Evolutionary conservation across 2,329 filamentous ascomycete species (phyloP).

Genomic region (Lachnellula subtilissima): DNA sequence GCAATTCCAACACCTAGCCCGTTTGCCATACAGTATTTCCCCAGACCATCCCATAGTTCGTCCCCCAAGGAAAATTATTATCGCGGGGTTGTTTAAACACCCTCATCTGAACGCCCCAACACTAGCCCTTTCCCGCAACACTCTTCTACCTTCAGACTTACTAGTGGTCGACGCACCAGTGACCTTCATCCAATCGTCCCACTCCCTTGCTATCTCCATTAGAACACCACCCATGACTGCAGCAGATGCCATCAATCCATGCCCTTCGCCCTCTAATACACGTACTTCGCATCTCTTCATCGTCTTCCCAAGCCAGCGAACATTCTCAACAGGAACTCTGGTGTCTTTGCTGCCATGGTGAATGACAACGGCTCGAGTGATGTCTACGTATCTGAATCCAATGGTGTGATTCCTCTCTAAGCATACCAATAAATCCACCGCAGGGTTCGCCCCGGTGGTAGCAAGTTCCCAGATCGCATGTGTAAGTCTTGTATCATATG

Average conservation of each 20-base stretch:
- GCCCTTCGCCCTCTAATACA: slow-evolving; percentile 84
- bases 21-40: not conserved
- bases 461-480: slow-evolving; percentile 93
- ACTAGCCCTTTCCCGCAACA: slow-evolving; percentile 29
- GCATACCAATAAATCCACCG: slow-evolving; percentile 87
- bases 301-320: slow-evolving; percentile 87
- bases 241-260: slow-evolving; percentile 93
- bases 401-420: slow-evolving; percentile 87
- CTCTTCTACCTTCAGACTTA: slow-evolving; percentile 25
- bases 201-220: slow-evolving; percentile 89
- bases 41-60: not conserved
- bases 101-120: slow-evolving; percentile 27
- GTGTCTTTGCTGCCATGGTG: slow-evolving; percentile 90
- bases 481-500: slow-evolving; percentile 81
- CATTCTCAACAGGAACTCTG: slow-evolving; percentile 90
- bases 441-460: slow-evolving; percentile 86
- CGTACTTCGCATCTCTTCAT: slow-evolving; percentile 93
- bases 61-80: not conserved
- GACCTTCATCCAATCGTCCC: slow-evolving; percentile 77
- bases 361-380: slow-evolving; percentile 84
- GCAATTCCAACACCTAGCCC: too few relatives aligned
- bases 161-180: slow-evolving; percentile 37
- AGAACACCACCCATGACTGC: slow-evolving; percentile 90
- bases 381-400: slow-evolving; percentile 95
- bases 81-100: slow-evolving; percentile 2